These are phyloP conservation scores for Wickerhamomyces alni DNA, from an alignment of 805 yeast genomes.

Conservation along the genomic window DNA sequence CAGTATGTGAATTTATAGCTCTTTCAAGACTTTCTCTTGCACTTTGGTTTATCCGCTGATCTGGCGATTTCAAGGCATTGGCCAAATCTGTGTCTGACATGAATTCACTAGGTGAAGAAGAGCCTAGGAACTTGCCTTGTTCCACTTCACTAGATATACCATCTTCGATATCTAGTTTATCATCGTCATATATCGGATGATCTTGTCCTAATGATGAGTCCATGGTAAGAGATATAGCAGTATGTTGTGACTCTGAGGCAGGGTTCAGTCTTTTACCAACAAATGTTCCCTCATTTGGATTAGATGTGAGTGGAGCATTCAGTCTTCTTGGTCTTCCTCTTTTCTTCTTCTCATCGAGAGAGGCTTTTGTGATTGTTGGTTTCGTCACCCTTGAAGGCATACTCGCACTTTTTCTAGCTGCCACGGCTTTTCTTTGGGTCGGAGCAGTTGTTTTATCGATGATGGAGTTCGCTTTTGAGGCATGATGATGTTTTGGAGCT, in stretches of 20 bases:
- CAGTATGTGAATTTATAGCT: conserved; percentile 14
- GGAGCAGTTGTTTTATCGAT: conserved; percentile 6
- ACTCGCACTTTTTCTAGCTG: conserved; percentile 21
- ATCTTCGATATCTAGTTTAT: conserved; percentile 25
- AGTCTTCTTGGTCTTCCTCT: conserved; percentile 23
- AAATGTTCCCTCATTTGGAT: conserved; percentile 22
- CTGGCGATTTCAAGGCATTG: conserved; percentile 31
- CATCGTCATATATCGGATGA: conserved; percentile 11
- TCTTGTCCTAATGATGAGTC: not conserved
- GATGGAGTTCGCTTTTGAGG: conserved; percentile 31
- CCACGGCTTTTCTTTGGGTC: conserved; percentile 9
- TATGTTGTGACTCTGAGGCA: not conserved
- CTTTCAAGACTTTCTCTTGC: conserved; percentile 21
- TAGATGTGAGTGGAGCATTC: conserved; percentile 4
- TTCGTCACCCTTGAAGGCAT: conserved; percentile 11
- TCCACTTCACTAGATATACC: conserved; percentile 32
- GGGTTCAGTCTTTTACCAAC: conserved; percentile 12
- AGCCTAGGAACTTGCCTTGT: conserved; percentile 6
- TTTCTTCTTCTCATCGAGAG: conserved; percentile 13
- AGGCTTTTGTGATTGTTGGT: too few species aligned
- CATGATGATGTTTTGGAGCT: conserved; percentile 63
- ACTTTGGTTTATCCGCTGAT: conserved; percentile 10
- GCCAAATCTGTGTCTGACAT: conserved; percentile 48
- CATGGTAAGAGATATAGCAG: too few species aligned
- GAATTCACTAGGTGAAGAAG: conserved; percentile 49